A percentile compares a stretch with the other conserved stretches of the same genome.
phyloP scores from a whole-genome alignment of 2,329 filamentous ascomycete species.

The Juglanconis oblonga region DNA sequence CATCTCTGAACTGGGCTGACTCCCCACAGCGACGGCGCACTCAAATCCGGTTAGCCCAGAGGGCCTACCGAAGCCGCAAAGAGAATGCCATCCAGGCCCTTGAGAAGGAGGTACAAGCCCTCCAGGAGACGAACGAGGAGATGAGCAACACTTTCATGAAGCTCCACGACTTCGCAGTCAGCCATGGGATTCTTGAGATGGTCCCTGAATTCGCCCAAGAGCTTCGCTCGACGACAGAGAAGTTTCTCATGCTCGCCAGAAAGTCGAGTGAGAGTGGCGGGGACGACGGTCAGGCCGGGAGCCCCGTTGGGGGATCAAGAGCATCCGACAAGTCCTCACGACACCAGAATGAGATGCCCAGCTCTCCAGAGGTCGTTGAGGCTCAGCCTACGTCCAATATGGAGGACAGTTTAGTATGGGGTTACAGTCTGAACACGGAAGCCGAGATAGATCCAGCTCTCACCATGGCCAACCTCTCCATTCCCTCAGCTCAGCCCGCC shows the following conservation, averaged over 20 bases:
- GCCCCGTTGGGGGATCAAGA: conserved; percentile 13
- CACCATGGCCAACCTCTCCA: background rate
- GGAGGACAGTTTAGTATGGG: conserved; percentile 20
- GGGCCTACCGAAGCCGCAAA: conserved; percentile 81
- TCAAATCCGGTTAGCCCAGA: conserved; percentile 82
- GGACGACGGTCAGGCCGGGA: conserved; percentile 24
- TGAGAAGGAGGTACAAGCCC: conserved; percentile 64
- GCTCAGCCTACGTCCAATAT: background rate
- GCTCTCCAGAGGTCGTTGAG: conserved; percentile 14
- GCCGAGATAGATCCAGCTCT: background rate
- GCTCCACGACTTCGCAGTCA: conserved; percentile 61
- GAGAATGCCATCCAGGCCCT: conserved; percentile 75
- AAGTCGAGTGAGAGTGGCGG: conserved; percentile 38
- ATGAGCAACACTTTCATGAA: conserved; percentile 71
- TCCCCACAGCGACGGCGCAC: conserved; percentile 68
- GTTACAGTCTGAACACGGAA: conserved; percentile 26
- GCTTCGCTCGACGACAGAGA: conserved; percentile 55
- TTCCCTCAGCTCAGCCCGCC: conserved; percentile 11
- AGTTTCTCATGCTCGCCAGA: conserved; percentile 54
- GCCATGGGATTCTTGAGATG: conserved; percentile 54
- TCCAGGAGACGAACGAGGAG: conserved; percentile 68
- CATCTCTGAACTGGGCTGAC: conserved; percentile 22
- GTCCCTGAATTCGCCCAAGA: conserved; percentile 56
- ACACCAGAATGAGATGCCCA: conserved; percentile 14
- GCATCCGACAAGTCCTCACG: background rate